Conservation (phyloP, 2,329 filamentous ascomycete species). For the Fusarium marasasianum region DNA sequence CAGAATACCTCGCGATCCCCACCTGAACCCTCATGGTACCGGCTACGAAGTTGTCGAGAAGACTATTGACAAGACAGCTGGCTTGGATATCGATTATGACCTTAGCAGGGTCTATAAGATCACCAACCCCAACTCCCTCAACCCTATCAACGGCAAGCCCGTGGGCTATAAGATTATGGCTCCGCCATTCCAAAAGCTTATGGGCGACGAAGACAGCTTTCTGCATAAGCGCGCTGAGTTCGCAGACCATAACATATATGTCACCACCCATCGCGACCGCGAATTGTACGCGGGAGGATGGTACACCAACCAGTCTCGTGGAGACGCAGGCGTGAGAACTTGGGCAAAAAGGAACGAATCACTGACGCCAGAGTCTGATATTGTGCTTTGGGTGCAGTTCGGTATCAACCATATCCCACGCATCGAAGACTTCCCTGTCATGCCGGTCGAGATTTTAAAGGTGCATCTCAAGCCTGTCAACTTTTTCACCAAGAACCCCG, state of each 20-base stretch:
- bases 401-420: slow-evolving; percentile 60
- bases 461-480: slow-evolving; percentile 51
- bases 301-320: slow-evolving; percentile 60
- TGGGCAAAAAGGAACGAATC: slow-evolving; percentile 48
- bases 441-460: slow-evolving; percentile 42
- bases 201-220: slow-evolving; percentile 57
- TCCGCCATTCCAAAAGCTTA: slow-evolving; percentile 56
- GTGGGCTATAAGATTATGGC: slow-evolving; percentile 62
- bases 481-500: slow-evolving; percentile 60
- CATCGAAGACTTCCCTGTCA: slow-evolving; percentile 62
- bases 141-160: slow-evolving; percentile 49
- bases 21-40: slow-evolving; percentile 70
- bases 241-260: slow-evolving; percentile 59
- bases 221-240: slow-evolving; percentile 55
- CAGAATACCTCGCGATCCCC: slow-evolving; percentile 52
- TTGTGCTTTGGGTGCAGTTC: slow-evolving; percentile 64
- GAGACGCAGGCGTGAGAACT: slow-evolving; percentile 46
- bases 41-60: slow-evolving; percentile 65
- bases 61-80: slow-evolving; percentile 49
- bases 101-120: slow-evolving; percentile 62
- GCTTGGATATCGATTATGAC: slow-evolving; percentile 57
- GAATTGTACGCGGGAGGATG: slow-evolving; percentile 62
- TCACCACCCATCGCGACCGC: slow-evolving; percentile 59
- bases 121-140: slow-evolving; percentile 52
- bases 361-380: slow-evolving; percentile 76